Evolutionary conservation across 2,329 filamentous ascomycete genomes (phyloP).

Genomic region (Ceratocystis huliohia): DNA sequence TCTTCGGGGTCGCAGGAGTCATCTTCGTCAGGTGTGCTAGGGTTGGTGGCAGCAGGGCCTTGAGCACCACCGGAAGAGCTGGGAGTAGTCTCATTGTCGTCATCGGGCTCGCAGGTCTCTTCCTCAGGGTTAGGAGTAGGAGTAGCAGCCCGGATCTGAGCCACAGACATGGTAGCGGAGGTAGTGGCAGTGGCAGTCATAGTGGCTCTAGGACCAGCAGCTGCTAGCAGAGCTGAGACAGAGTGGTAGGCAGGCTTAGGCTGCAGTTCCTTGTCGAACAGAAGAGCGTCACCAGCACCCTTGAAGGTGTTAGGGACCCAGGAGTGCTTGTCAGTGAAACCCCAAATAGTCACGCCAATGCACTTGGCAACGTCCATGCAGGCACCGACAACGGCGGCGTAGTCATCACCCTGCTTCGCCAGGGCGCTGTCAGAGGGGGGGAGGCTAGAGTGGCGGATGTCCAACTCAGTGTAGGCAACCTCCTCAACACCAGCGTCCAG

Average conservation of each 20-base stretch:
- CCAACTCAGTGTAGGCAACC: conserved; percentile 43
- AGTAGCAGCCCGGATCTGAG: conserved; percentile 20
- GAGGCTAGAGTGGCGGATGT: conserved; percentile 33
- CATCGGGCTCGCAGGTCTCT: not conserved
- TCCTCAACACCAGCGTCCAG: conserved; percentile 34
- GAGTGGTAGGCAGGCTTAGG: conserved; percentile 34
- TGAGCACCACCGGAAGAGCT: not conserved
- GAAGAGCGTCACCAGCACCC: conserved; percentile 32
- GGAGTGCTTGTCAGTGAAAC: conserved; percentile 29
- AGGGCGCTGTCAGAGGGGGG: conserved; percentile 26
- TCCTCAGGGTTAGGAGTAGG: not conserved
- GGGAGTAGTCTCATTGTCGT: not conserved
- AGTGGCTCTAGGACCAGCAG: conserved; percentile 23
- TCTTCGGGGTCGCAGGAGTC: not conserved
- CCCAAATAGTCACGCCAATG: conserved; percentile 29
- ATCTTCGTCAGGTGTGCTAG: not conserved
- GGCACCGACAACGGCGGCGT: conserved; percentile 25
- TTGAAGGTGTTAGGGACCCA: conserved; percentile 34
- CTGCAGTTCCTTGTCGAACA: conserved; percentile 33
- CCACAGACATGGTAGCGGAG: conserved; percentile 21
- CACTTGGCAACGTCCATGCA: conserved; percentile 26
- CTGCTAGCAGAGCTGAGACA: conserved; percentile 29
- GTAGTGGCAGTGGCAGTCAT: not conserved
- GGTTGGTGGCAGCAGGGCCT: not conserved
- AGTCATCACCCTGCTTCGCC: conserved; percentile 26